phyloP scores from a whole-genome alignment of 257 asterid genomes.

The Jacaranda mimosifolia region DNA sequence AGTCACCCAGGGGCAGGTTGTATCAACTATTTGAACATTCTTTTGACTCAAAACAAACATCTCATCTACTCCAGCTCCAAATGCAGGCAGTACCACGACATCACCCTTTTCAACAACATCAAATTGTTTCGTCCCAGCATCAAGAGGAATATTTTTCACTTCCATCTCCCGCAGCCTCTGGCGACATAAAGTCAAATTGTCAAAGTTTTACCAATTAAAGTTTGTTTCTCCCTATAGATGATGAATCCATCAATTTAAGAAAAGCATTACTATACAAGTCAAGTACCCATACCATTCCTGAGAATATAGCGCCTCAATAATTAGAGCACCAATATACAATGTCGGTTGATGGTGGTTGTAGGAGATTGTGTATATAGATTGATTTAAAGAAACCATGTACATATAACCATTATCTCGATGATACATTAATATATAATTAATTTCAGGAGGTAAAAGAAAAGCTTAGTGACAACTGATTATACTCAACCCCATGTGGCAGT shows the following conservation, averaged over 20 bases:
- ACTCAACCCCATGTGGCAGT: not conserved
- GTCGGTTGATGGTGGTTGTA: not conserved
- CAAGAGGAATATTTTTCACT: constrained; percentile 58
- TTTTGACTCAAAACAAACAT: constrained; percentile 66
- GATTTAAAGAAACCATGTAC: not conserved
- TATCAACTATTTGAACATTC: constrained; percentile 80
- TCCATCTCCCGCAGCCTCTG: constrained; percentile 72
- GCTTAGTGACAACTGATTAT: not conserved
- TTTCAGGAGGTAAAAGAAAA: constrained; percentile 1
- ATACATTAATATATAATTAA: not conserved
- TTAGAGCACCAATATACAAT: not conserved
- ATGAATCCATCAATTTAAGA: constrained; percentile 1
- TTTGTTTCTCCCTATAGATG: not conserved
- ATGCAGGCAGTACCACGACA: constrained; percentile 82
- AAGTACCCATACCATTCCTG: not conserved
- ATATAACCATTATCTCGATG: not conserved
- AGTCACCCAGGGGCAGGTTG: constrained; percentile 89
- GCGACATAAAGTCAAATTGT: not conserved
- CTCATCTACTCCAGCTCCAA: constrained; percentile 84
- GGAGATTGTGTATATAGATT: not conserved
- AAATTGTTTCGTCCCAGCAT: constrained; percentile 58
- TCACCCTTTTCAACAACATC: constrained; percentile 67
- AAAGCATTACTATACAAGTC: not conserved
- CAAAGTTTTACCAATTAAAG: not conserved
- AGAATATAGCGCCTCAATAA: not conserved